A percentile compares a stretch with the other conserved stretches of the same genome.
Conservation (phyloP, 768 basidiomycete species). For the Lactifluus pinguis region DNA sequence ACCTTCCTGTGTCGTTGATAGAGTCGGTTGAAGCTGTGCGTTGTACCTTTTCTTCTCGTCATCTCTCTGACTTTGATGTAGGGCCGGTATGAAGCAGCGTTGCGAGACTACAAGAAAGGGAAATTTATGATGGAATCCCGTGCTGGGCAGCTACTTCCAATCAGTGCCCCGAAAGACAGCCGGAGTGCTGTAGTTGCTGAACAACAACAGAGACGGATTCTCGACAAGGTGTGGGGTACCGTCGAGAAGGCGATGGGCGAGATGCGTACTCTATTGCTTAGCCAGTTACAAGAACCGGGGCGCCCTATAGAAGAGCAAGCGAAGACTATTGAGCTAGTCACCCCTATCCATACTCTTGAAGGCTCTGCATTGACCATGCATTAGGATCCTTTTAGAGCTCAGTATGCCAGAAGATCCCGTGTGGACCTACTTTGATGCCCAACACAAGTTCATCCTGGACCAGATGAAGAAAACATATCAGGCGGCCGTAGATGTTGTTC, state of each 20-base stretch:
- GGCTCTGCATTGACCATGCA: slow-evolving; percentile 10
- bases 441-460: slow-evolving; percentile 79
- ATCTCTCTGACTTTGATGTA: slow-evolving; percentile 25
- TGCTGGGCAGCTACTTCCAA: slow-evolving; percentile 76
- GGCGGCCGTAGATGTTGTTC: slow-evolving; percentile 40
- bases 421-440: slow-evolving; percentile 93
- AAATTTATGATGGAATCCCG: slow-evolving; percentile 82
- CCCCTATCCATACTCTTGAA: background rate
- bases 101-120: slow-evolving; percentile 96
- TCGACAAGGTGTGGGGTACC: slow-evolving; percentile 92
- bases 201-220: slow-evolving; percentile 82
- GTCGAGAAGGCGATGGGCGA: slow-evolving; percentile 93
- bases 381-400: slow-evolving; percentile 80
- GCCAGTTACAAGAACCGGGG: slow-evolving; percentile 72
- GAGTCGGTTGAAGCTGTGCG: slow-evolving; percentile 84
- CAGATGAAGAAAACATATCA: slow-evolving; percentile 60
- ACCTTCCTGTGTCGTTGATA: slow-evolving; percentile 83
- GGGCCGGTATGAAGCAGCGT: slow-evolving; percentile 90
- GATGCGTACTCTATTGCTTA: slow-evolving; percentile 69
- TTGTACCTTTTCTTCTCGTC: slow-evolving; percentile 9
- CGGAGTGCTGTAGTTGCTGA: slow-evolving; percentile 40
- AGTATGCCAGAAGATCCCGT: slow-evolving; percentile 82
- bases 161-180: slow-evolving; percentile 52
- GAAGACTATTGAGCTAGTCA: slow-evolving; percentile 84
- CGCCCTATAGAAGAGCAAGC: slow-evolving; percentile 90